Evolutionary conservation across 805 yeast species (phyloP), one percentile per base, ranked within the genome.

Genomic region (Zygotorulaspora florentina): DNA sequence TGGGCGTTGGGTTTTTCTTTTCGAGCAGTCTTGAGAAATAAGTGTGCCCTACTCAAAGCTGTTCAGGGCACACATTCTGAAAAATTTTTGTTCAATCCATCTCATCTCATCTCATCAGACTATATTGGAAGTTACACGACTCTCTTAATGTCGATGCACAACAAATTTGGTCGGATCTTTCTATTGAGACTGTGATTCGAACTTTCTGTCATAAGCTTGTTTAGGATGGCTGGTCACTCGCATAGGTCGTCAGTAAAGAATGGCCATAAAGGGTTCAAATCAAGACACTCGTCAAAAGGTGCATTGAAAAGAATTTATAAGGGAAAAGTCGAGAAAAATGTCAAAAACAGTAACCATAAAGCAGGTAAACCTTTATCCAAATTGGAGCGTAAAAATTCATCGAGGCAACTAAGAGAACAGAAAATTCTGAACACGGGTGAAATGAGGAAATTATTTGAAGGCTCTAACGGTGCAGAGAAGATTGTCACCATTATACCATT

Each of bases 211-310:
- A 3, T 26, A 6, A n/a, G 17, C 25, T 29, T 33, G 45, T 43
- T 13, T 23, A 35, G 31, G 12, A 80, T 82, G 85, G 87, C 85
- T 38, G 86, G 86, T 57, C 85, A 83, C 65, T 79, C 88, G 7
- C 98, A 93, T 64, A 78, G 98, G 63, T 75, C 91, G 10, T 80
- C 96, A 3, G 69, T 87, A 37, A 91, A 88, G 67, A 83, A 82
- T 61, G 81, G 81, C 39, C 96, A 91, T 59, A 93, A 93, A 70
- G 77, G 90, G 8, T 95, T 88, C 75, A 95, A 93, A 64, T 79
- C 96, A 2, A 85, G 83, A 62, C 99, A 93, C 72, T 79, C 96
- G 16, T 79, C 95, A 11, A 93, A 93, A 62, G 85, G 96, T 49
- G 79, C 89, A 29, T 66, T 91, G 58, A 95, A 89, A 62, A 86